phyloP scores from a whole-genome alignment of 2,329 filamentous ascomycete genomes.

The Beauveria caledonica region DNA sequence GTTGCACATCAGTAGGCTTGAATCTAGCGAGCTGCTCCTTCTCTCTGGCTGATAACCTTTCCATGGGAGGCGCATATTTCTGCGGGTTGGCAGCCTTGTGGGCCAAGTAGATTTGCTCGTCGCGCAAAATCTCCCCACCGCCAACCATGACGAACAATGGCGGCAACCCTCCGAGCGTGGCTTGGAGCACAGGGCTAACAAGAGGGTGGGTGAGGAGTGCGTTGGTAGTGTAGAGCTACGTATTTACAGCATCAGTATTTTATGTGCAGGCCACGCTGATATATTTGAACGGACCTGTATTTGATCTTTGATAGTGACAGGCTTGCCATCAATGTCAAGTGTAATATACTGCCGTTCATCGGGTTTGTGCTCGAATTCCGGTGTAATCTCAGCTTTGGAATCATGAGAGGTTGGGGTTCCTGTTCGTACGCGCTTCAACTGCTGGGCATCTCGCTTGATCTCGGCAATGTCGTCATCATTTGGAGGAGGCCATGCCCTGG shows the following conservation, averaged over 20 bases:
- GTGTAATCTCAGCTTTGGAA: background rate
- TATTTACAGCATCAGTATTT: background rate
- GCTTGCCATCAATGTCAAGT: conserved; percentile 62
- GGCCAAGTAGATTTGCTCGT: conserved; percentile 91
- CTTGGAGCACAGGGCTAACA: conserved; percentile 81
- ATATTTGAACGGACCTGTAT: conserved; percentile 61
- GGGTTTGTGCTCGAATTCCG: background rate
- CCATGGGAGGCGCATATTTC: conserved; percentile 62
- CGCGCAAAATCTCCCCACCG: conserved; percentile 79
- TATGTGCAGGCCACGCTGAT: no score
- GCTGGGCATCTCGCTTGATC: conserved; percentile 43
- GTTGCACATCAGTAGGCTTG: conserved; percentile 79
- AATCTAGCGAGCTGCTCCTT: conserved; percentile 55
- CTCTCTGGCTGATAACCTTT: conserved; percentile 54
- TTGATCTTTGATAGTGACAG: conserved; percentile 75
- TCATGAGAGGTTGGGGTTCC: background rate
- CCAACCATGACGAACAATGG: conserved; percentile 81
- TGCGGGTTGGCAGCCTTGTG: conserved; percentile 86
- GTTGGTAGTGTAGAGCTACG: conserved; percentile 67
- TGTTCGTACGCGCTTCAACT: conserved; percentile 22
- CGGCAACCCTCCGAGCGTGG: conserved; percentile 81
- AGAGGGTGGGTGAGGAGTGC: conserved; percentile 77
- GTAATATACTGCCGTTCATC: conserved; percentile 37
- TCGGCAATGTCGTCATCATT: conserved; percentile 64
- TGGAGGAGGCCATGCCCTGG: conserved; percentile 84